phyloP scores from a whole-genome alignment of 179 eudicot species.

The Monotropa hypopitys region DNA sequence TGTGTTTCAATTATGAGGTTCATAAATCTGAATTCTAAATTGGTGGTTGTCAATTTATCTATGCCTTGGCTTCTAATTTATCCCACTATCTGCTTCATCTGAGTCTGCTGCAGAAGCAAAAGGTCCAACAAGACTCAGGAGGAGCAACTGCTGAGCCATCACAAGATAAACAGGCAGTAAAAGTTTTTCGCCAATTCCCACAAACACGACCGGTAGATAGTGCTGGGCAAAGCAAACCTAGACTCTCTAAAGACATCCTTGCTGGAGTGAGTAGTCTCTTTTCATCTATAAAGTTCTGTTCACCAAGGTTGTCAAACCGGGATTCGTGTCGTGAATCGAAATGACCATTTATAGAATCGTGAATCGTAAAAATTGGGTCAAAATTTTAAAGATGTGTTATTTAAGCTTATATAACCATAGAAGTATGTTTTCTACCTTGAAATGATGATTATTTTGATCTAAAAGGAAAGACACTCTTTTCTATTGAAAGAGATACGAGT shows the following conservation, averaged over 20 bases:
- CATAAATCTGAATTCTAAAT: neutral
- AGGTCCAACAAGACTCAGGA: conserved; percentile 24
- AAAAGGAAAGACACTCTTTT: too few relatives aligned
- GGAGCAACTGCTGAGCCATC: conserved; percentile 17
- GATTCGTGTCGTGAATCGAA: too few relatives aligned
- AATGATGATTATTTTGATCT: too few relatives aligned
- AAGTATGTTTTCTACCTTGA: too few relatives aligned
- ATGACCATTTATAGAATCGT: too few relatives aligned
- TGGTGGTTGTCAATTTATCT: neutral
- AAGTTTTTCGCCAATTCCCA: conserved; percentile 42
- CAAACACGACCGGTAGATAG: conserved; percentile 46
- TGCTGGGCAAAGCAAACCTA: conserved; percentile 26
- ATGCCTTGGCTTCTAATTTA: neutral
- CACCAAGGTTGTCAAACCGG: too few relatives aligned
- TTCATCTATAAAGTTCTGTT: neutral
- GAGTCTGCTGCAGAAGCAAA: conserved; percentile 39
- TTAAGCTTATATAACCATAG: too few relatives aligned
- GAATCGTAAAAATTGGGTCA: too few relatives aligned
- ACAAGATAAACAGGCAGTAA: conserved; percentile 18
- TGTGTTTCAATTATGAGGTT: neutral
- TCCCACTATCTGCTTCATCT: neutral
- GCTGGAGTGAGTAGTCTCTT: conserved; percentile 33
- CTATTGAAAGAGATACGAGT: too few relatives aligned
- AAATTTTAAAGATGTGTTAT: too few relatives aligned
- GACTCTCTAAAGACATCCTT: conserved; percentile 39